Base-by-base conservation (phyloP, 2,329 filamentous ascomycete species). In the Lasiodiplodia hormozganensis region DNA sequence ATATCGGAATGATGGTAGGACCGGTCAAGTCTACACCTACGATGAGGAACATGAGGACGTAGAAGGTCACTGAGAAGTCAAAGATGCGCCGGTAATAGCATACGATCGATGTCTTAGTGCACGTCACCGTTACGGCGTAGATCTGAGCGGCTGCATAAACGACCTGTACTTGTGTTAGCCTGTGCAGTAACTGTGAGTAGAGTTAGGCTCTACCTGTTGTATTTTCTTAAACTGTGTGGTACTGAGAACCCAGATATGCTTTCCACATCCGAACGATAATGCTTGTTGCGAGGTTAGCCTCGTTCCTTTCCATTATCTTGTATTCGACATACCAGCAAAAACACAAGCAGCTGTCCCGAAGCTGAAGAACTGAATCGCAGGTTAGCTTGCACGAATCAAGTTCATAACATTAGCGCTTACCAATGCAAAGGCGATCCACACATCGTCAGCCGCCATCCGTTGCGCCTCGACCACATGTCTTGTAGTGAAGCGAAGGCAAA, bases 31-130 rank as follows among this genome's bases (percentile, higher is more conserved):
- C 3, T 28, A 28, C 25, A 28, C 25, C 4, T 28, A 28, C 23
- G 21, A 87, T 80, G 65, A 86, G 74, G 52, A 71, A 71, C 23
- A 85, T 74, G 47, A 86, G 73, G 16, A 76, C 68, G 68, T 80
- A 80, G 68, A 81, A 85, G 43, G 80, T 75, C 2, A 79, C 77
- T 8, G 81, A 79, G 70, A 87, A 87, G 75, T 79, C 76, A 68
- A 87, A 88, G 58, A 87, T 85, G 31, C 85, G 83, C 25, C 85
- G 82, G 71, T 87, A 88, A n/a, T 87, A 80, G 4, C 85, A 75
- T 6, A 87, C 74, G 62, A 87, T 85, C 2, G 85, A 86, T 2
- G 81, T 75, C 71, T 88, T 87, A 2, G 84, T 85, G 36, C 85
- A 76, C 73, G 85, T 86, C 70, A 87, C 84, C 51, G 84, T 83